Base-by-base conservation (phyloP, 192 early-diverging fungal genomes). In the Mortierella alpina region DNA sequence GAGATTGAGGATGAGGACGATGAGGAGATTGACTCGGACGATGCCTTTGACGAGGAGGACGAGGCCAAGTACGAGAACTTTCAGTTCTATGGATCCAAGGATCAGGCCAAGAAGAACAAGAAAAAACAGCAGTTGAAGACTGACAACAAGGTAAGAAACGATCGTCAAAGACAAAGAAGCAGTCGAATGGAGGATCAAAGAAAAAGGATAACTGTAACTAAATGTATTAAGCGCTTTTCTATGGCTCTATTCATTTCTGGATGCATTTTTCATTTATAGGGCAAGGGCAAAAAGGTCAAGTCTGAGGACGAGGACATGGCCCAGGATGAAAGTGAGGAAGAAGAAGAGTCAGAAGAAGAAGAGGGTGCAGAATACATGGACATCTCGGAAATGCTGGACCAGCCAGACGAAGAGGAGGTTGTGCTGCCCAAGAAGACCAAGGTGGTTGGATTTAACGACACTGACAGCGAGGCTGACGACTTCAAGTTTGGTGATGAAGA, bases 11-110 rank as follows among this genome's bases (percentile, higher is more conserved):
- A 89, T 6, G 95, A 96, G 63, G 95, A 98, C 75, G 96, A 98
- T 72, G 96, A 98, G 72, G 96, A 97, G 63, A 96, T 97, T 56
- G 91, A 93, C 46, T 94, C 95, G 50, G 96, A 98, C 70, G 95
- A 92, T 40, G 96, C 96, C 7, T 97, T 97, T 84, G 88, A 95
- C 58, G 91, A 91, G 14, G 87, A 85, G 53, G 96, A 97, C 66
- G 95, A 96, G 58, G 93, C 96, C 59, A 82, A 90, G 59, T 98
- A 94, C 72, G 93, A 92, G 40, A 74, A 85, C 54, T 95, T 90
- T 68, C 84, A 85, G 68, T 87, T 91, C 59, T 77, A 72, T 63
- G 81, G 84, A 22, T 91, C 92, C 75, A 85, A 82, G 53, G 80
- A 86, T 59, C 76, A 75, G 66, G 54, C 44, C 44, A 59, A 67